phyloP scores from a whole-genome alignment of 768 basidiomycete genomes.

The Daedaleopsis nitida region DNA sequence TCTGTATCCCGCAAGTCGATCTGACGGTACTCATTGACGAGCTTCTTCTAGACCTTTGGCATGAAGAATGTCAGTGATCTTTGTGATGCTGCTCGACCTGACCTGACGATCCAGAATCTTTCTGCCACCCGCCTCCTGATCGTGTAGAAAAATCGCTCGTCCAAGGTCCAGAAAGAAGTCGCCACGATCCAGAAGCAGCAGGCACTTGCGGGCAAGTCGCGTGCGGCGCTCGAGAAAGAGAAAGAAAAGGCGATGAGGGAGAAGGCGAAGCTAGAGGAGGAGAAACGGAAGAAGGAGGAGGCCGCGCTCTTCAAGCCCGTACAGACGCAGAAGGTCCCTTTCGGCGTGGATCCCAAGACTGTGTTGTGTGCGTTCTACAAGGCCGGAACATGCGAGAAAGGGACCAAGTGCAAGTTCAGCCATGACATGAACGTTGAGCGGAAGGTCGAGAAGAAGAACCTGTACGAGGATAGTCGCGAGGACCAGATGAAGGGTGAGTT shows the following conservation, averaged over 20 bases:
- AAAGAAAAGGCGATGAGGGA: slow-evolving; percentile 77
- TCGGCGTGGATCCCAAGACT: slow-evolving; percentile 96
- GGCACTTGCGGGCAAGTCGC: slow-evolving; percentile 75
- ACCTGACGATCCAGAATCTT: neutral
- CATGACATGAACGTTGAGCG: slow-evolving; percentile 88
- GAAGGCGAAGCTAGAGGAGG: slow-evolving; percentile 77
- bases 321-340: slow-evolving; percentile 84
- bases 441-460: slow-evolving; percentile 93
- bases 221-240: slow-evolving; percentile 79
- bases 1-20: slow-evolving; percentile 20
- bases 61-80: slow-evolving; percentile 74
- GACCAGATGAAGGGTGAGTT: slow-evolving; percentile 76
- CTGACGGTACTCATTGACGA: slow-evolving; percentile 31
- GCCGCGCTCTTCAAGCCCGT: slow-evolving; percentile 81
- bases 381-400: slow-evolving; percentile 92
- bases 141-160: slow-evolving; percentile 87
- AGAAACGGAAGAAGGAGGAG: slow-evolving; percentile 83
- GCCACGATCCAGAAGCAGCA: slow-evolving; percentile 79
- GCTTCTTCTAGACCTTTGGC: slow-evolving; percentile 69
- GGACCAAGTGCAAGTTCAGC: slow-evolving; percentile 94
- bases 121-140: slow-evolving; percentile 1
- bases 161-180: slow-evolving; percentile 89
- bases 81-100: neutral
- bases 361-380: slow-evolving; percentile 92
- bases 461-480: slow-evolving; percentile 88